Evolutionary conservation across 192 early-diverging fungal species (phyloP).

Genomic region (Coemansia sp.): DNA sequence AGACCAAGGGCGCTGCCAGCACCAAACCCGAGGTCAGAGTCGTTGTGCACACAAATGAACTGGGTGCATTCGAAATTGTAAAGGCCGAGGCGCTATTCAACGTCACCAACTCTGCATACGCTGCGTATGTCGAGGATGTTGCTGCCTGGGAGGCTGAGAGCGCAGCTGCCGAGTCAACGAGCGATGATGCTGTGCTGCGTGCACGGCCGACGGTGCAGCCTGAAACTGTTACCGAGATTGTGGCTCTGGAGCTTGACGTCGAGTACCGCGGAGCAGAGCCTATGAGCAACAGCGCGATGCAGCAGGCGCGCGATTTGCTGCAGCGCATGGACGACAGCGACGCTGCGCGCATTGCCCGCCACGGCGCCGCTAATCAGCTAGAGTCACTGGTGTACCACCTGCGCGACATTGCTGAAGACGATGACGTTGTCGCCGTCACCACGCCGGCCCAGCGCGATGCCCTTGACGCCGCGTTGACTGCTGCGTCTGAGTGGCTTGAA

Average conservation of each 20-base stretch:
- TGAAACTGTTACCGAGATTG: slow-evolving; percentile 35
- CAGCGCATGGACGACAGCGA: slow-evolving; percentile 75
- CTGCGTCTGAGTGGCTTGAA: slow-evolving; percentile 82
- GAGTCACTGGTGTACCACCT: slow-evolving; percentile 88
- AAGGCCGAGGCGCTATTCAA: slow-evolving; percentile 60
- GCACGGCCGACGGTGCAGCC: slow-evolving; percentile 28
- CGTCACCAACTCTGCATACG: slow-evolving; percentile 46
- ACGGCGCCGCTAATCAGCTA: slow-evolving; percentile 83
- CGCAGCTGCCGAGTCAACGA: slow-evolving; percentile 54
- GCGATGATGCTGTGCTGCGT: slow-evolving; percentile 37
- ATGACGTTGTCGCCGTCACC: slow-evolving; percentile 65
- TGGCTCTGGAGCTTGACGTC: slow-evolving; percentile 62
- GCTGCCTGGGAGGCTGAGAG: slow-evolving; percentile 43
- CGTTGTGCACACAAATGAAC: slow-evolving; percentile 75
- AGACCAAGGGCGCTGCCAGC: slow-evolving; percentile 52
- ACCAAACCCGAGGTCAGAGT: slow-evolving; percentile 82
- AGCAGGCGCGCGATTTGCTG: slow-evolving; percentile 55
- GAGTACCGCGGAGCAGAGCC: slow-evolving; percentile 59
- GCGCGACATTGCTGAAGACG: slow-evolving; percentile 80
- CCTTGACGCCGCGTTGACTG: slow-evolving; percentile 59
- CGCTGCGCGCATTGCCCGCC: slow-evolving; percentile 63
- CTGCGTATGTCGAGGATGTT: slow-evolving; percentile 32
- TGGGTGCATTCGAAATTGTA: slow-evolving; percentile 65
- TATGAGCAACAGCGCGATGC: slow-evolving; percentile 44
- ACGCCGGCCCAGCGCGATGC: slow-evolving; percentile 70